phyloP scores from a whole-genome alignment of 2,329 filamentous ascomycete species.

The Eurotiales sp. region DNA sequence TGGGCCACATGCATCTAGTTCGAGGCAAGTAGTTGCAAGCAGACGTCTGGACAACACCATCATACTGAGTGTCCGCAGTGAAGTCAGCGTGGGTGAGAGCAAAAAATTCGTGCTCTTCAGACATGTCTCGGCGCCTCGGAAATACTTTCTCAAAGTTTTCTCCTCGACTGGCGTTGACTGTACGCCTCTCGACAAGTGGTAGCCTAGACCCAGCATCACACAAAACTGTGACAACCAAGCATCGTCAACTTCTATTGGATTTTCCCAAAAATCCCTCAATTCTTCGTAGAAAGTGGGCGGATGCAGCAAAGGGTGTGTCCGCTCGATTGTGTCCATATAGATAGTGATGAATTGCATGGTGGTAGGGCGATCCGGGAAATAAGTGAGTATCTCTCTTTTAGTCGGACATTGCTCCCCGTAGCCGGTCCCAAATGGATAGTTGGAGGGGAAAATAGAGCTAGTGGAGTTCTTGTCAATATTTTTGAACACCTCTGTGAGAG shows the following conservation, averaged over 20 bases:
- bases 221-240: slow-evolving; percentile 19
- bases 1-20: slow-evolving; percentile 19
- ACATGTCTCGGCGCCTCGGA: slow-evolving; percentile 18
- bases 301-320: slow-evolving; percentile 29
- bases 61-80: slow-evolving; percentile 19
- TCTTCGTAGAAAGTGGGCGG: slow-evolving; percentile 38
- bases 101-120: slow-evolving; percentile 18
- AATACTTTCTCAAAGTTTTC: slow-evolving; percentile 10
- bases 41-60: slow-evolving; percentile 20
- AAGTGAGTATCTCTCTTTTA: slow-evolving; percentile 11
- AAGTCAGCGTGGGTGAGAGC: slow-evolving; percentile 15
- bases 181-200: slow-evolving; percentile 11
- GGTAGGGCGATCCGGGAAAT: slow-evolving; percentile 8
- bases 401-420: slow-evolving; percentile 7
- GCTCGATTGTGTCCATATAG: slow-evolving; percentile 15
- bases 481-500: neutral
- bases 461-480: slow-evolving; percentile 8
- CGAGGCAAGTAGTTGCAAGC: slow-evolving; percentile 17
- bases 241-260: slow-evolving; percentile 14
- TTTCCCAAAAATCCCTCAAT: slow-evolving; percentile 32
- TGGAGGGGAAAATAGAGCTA: slow-evolving; percentile 9
- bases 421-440: slow-evolving; percentile 15
- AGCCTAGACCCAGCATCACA: slow-evolving; percentile 18
- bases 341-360: slow-evolving; percentile 4
- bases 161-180: slow-evolving; percentile 4